Base-by-base conservation (phyloP, 768 basidiomycete species). In the Mycena vulgaris region DNA sequence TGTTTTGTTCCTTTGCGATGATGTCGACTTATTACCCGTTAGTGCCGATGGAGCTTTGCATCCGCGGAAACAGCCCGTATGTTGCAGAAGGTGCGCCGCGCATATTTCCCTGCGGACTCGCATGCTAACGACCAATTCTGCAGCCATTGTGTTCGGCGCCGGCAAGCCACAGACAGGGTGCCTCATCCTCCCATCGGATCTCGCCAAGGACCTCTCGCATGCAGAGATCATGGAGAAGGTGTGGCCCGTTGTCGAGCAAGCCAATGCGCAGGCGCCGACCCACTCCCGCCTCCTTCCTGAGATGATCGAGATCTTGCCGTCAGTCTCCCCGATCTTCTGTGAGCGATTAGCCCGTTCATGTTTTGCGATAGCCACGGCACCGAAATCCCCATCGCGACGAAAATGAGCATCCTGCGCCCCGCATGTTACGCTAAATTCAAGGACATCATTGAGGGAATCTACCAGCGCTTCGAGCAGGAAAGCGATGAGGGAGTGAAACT, bases 271-370 rank as follows among this genome's bases (percentile, higher is more conserved):
- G 2, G 87, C 89, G 5, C 89, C 89, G 0, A 82, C 83, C 1
- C 89, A 90, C 69, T 88, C 89, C 1, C 81, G 85, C 19, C 79
- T 90, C 25, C 77, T 84, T 0, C 82, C 83, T 0, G 89, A 90
- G 68, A 85, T 87, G 75, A 76, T 90, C 28, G 83, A 84, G 21
- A 79, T 89, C 64, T 78, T 90, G 11, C 86, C 87, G 27, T 78
- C 68, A 56, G 81, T 78, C 30, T 21, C 37, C 16, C 37, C 31
- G n/a, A 33, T 5, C 0, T 48, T 19, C 16, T 28, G 28, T 33
- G 19, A 9, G 52, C 5, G 30, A 31, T 21, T 45, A 21, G 21
- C 17, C 5, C 16, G 25, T 21, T 55, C 8, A 27, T 28, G 11
- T 19, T 31, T 31, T 31, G 9, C 39, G 9, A 47, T 28, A 77